A percentile compares a stretch with the other conserved stretches of the same genome.
Conservation (phyloP, 129 eudicot genomes). For the Pulicaria dysenterica region DNA sequence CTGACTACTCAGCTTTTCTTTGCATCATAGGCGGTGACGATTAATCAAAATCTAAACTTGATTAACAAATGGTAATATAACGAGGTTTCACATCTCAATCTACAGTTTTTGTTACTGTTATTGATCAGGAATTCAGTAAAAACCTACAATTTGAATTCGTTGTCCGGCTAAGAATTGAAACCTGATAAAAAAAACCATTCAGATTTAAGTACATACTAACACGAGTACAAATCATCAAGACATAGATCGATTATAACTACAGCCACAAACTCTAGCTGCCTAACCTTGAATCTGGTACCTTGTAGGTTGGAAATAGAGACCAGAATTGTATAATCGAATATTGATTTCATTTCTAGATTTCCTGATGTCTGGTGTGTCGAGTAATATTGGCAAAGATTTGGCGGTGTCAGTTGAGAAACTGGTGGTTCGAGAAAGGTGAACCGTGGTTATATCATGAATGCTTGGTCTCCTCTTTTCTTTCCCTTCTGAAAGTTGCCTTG, state of each 20-base stretch:
- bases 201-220: conserved; percentile 30
- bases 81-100: conserved; percentile 13
- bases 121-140: conserved; percentile 14
- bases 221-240: conserved; percentile 23
- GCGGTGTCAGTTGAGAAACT: conserved; percentile 20
- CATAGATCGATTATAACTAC: conserved; percentile 13
- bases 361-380: conserved; percentile 13
- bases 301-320: conserved; percentile 46
- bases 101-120: conserved; percentile 12
- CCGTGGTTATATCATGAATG: conserved; percentile 87
- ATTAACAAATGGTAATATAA: neutral
- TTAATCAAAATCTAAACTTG: neutral
- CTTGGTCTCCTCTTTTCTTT: conserved; percentile 90
- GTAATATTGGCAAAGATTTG: conserved; percentile 19
- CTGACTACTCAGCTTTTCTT: conserved; percentile 10
- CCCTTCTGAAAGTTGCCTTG: conserved; percentile 66
- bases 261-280: neutral
- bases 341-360: conserved; percentile 19
- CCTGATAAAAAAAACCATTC: conserved; percentile 12
- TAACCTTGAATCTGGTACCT: conserved; percentile 41
- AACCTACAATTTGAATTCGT: conserved; percentile 8
- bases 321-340: conserved; percentile 31
- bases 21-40: conserved; percentile 15
- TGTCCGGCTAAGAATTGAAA: conserved; percentile 5
- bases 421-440: conserved; percentile 43